Base-by-base conservation (phyloP, 1,284 basidiomycete species). In the Leccinum laetum region DNA sequence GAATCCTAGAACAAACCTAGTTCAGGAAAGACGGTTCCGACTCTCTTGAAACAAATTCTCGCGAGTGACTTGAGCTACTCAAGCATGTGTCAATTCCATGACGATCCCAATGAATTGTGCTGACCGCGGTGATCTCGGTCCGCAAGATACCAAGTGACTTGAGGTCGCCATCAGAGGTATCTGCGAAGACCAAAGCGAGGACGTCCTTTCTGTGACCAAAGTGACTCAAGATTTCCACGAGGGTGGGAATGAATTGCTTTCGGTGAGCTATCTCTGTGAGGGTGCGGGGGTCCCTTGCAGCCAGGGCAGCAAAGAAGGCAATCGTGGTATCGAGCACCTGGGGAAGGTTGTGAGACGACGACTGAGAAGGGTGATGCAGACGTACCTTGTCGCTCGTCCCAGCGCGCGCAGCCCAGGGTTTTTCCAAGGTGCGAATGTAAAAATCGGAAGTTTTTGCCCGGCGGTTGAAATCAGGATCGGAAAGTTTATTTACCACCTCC, bases 401-500 rank as follows among this genome's bases (percentile, higher is more conserved):
- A 24, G 82, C 88, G 3, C 86, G 87, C 3, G 87, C 85, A 14
- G 78, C 79, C 32, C 81, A 73, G 52, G 93, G 79, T 4, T 85
- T 81, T 61, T 88, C 84, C 89, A 89, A 93, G 4, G 89, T 86
- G 32, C 83, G 83, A 13, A 78, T 75, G 29, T 88, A 80, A 65
- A 93, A 91, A 69, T 93, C 91, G 0, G 90, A 85, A 0, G 89
- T 86, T 69, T 87, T 89, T 5, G 91, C 90, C 71, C 88, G 88
- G 4, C 90, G 84, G 21, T 85, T 80, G 70, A 94, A 94, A n/a
- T 91, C 90, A 1, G 76, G 65, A 68, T 91, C 88, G 65, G 88
- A 90, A 9, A 94, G 77, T 71, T 92, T 92, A 11, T 81, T 85
- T 3, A 88, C 83, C 29, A 94, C 85, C 72, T 94, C 91, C 26